Base-by-base conservation (phyloP, 2,329 filamentous ascomycete species). In the Taxawa tesnikishii region DNA sequence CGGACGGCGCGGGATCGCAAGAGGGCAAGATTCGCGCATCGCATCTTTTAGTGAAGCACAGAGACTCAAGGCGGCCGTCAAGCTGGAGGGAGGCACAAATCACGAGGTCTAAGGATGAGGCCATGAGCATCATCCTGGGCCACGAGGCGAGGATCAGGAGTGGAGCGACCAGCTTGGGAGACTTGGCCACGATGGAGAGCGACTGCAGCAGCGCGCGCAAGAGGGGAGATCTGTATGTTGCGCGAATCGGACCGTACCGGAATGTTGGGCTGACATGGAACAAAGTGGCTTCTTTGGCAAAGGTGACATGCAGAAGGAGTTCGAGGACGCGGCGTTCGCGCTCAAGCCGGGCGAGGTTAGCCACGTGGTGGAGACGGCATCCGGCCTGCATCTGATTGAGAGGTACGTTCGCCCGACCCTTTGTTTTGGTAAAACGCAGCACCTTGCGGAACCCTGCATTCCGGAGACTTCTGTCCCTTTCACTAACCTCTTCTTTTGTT, bases 301-400 rank as follows among this genome's bases (percentile, higher is more conserved):
- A 48, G 84, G 85, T 16, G 88, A 96, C 50, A 98, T 98, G 90
- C 90, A 98, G 57, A 88, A 87, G 65, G 88, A 94, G 60, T 98
- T 98, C 51, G 90, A 98, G 62, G 84, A 94, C 35, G 87, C 87
- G 4, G 81, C 90, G 1, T 98, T 98, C 61, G 78, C 72, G n/a
- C 67, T 98, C 34, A 72, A 87, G 57, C 78, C 79, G 2, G 87
- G 85, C 19, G 74, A 94, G 59, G 75, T 96, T 50, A 94, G 87
- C 59, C 68, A 71, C 28, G 68, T 94, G 23, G 80, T 96, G 9
- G 82, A 94, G 59, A 94, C 90, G 24, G 87, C 85, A 30, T 94
- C 87, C 32, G 90, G 90, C 1, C 66, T 96, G 50, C 90, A 98
- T 63, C 67, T 98, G 60, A 98, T 98, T 60, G 81, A 96, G 63